Evolutionary conservation across 2,329 filamentous ascomycete species (phyloP).

Genomic region (Xylariales sp.): DNA sequence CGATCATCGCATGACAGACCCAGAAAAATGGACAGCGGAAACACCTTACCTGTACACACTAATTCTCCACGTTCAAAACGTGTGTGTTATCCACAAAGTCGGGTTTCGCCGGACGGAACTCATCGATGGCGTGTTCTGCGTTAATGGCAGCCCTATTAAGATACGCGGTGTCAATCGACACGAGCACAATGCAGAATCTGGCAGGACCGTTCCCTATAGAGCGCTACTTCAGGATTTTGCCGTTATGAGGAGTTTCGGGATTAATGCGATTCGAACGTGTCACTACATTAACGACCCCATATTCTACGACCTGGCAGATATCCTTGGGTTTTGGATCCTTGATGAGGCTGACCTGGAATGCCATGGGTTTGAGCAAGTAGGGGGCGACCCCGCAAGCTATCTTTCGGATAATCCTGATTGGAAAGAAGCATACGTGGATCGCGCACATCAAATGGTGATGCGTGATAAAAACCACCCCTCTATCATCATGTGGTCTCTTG

Average conservation of each 20-base stretch:
- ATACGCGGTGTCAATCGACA: constrained; percentile 77
- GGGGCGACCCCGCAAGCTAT: constrained; percentile 59
- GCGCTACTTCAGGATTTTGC: constrained; percentile 71
- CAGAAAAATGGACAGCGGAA: constrained; percentile 76
- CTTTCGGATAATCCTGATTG: constrained; percentile 71
- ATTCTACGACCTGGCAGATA: constrained; percentile 71
- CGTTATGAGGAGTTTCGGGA: constrained; percentile 75
- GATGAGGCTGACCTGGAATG: constrained; percentile 68
- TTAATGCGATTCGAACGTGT: constrained; percentile 76
- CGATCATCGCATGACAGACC: constrained; percentile 56
- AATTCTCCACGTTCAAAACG: constrained; percentile 51
- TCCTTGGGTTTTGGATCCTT: constrained; percentile 73
- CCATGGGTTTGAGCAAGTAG: constrained; percentile 61
- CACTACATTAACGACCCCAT: constrained; percentile 73
- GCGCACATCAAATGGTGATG: constrained; percentile 71
- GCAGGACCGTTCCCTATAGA: constrained; percentile 70
- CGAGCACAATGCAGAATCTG: constrained; percentile 73
- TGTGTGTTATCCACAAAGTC: constrained; percentile 63
- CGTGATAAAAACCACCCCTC: constrained; percentile 71
- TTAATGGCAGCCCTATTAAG: constrained; percentile 74
- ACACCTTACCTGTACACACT: constrained; percentile 71
- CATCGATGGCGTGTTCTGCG: constrained; percentile 68
- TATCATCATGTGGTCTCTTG: constrained; percentile 77
- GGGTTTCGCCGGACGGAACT: constrained; percentile 74
- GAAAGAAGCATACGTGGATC: constrained; percentile 74